A percentile compares a stretch with the other conserved stretches of the same genome.
phyloP scores from a whole-genome alignment of 2,329 filamentous ascomycete species.

The Neophaeococcomyces mojaviensis region DNA sequence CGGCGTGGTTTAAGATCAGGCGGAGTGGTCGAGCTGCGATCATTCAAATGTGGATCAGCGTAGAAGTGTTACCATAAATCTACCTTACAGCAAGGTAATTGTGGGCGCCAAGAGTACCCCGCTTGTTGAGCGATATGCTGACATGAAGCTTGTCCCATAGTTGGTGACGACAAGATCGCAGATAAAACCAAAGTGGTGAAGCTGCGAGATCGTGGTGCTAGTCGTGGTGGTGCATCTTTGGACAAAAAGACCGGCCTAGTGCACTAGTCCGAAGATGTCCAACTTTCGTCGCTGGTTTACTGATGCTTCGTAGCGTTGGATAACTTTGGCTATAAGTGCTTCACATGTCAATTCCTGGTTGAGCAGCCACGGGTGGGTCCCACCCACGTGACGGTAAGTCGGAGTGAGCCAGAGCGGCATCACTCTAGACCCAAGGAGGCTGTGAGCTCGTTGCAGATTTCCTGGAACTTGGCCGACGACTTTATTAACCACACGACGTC shows the following conservation, averaged over 20 bases:
- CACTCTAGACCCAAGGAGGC: too few species aligned
- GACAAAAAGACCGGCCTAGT: background rate
- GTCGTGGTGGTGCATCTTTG: background rate
- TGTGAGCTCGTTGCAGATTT: too few species aligned
- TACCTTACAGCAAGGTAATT: conserved; percentile 2
- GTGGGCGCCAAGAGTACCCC: conserved; percentile 1
- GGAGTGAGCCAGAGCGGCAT: too few species aligned
- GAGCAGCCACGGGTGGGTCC: too few species aligned
- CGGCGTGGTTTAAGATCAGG: conserved; percentile 4
- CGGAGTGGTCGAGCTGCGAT: conserved; percentile 4
- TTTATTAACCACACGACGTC: too few species aligned
- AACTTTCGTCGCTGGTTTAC: conserved; percentile 6
- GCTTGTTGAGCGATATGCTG: conserved; percentile 1
- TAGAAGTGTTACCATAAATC: conserved; percentile 4
- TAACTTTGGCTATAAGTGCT: background rate
- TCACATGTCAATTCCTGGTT: background rate
- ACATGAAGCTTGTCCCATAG: conserved; percentile 46
- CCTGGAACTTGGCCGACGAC: too few species aligned
- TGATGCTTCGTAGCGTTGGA: background rate
- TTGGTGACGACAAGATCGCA: conserved; percentile 49
- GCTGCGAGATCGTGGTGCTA: background rate
- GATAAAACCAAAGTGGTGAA: conserved; percentile 37
- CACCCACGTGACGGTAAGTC: too few species aligned
- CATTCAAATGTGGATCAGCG: conserved; percentile 5
- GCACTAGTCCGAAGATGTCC: conserved; percentile 3